These are phyloP conservation scores for Ottelia alismoides DNA, from an alignment of 106 monocot genomes.

Conservation along the genomic window DNA sequence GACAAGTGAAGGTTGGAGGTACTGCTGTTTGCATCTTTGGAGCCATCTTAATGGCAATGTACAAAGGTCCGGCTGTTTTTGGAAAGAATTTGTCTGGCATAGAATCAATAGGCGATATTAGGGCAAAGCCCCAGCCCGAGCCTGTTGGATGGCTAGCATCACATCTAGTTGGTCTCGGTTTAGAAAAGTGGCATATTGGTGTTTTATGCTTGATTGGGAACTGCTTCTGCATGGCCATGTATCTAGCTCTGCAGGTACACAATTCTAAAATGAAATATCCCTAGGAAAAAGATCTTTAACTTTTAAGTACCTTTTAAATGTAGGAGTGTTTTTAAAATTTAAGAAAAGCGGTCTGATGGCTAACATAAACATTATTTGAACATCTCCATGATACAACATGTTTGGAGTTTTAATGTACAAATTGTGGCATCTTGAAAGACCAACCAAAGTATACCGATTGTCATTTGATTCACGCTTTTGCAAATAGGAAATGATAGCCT, in stretches of 20 bases:
- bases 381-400: too few relatives aligned
- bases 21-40: constrained; percentile 64
- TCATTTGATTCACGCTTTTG: too few relatives aligned
- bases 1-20: constrained; percentile 56
- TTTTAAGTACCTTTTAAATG: too few relatives aligned
- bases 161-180: constrained; percentile 19
- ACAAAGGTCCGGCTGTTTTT: constrained; percentile 60
- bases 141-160: constrained; percentile 33
- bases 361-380: too few relatives aligned
- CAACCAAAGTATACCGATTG: too few relatives aligned
- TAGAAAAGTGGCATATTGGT: constrained; percentile 73
- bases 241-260: constrained; percentile 90
- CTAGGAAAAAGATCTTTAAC: too few relatives aligned
- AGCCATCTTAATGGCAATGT: constrained; percentile 70
- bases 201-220: constrained; percentile 77
- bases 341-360: too few relatives aligned
- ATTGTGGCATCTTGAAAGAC: too few relatives aligned
- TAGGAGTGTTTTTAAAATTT: too few relatives aligned
- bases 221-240: constrained; percentile 81
- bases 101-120: constrained; percentile 33
- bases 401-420: too few relatives aligned
- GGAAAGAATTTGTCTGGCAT: constrained; percentile 26
- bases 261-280: too few relatives aligned
- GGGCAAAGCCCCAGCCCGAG: constrained; percentile 46
- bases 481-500: too few relatives aligned